phyloP scores from a whole-genome alignment of 164 flowering plant species.

The Magnolia kwangsiensis region DNA sequence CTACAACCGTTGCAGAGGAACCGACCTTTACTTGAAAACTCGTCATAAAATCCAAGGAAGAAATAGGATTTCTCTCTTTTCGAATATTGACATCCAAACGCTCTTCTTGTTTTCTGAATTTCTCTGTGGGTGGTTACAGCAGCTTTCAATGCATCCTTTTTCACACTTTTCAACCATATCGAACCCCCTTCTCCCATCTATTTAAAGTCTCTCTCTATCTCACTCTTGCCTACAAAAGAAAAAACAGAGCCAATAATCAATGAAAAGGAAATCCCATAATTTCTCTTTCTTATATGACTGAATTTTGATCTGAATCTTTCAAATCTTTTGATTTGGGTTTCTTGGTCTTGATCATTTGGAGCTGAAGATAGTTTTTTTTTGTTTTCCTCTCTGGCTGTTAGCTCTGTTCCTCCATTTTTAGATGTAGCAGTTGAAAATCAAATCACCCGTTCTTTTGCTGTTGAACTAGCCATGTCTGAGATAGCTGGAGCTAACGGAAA shows the following conservation, averaged over 20 bases:
- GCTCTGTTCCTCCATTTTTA: too few species aligned
- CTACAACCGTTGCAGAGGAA: too few species aligned
- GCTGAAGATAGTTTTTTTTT: too few species aligned
- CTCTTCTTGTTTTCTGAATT: not conserved
- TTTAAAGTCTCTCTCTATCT: not conserved
- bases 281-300: not conserved
- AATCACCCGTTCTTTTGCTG: not conserved
- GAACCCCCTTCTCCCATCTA: not conserved
- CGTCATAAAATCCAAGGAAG: too few species aligned
- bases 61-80: too few species aligned
- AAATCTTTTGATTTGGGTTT: not conserved
- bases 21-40: too few species aligned
- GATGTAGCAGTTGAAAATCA: too few species aligned
- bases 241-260: not conserved
- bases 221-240: not conserved
- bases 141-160: not conserved
- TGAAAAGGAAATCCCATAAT: not conserved
- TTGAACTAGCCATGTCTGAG: conserved; percentile 24
- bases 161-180: not conserved
- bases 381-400: too few species aligned
- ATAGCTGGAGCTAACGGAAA: conserved; percentile 16
- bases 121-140: not conserved
- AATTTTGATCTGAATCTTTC: not conserved
- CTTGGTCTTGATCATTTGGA: not conserved
- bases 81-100: not conserved